A percentile compares a stretch with the other conserved stretches of the same genome.
phyloP scores from a whole-genome alignment of 129 eudicot species.

The Artemisia tridentata region DNA sequence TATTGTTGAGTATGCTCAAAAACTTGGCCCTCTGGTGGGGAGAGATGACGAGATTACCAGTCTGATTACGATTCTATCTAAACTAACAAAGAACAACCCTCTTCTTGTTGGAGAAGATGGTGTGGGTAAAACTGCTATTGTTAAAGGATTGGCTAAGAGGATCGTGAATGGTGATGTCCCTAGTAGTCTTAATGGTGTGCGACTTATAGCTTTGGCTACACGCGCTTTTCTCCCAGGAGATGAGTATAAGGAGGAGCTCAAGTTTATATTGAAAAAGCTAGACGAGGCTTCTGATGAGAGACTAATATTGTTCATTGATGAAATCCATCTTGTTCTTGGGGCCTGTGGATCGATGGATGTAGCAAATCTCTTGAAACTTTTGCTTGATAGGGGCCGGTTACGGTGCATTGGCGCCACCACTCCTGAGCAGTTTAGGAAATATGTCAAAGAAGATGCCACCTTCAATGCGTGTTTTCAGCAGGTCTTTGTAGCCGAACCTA shows the following conservation, averaged over 20 bases:
- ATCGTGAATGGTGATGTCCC: conserved; percentile 87
- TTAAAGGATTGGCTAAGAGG: conserved; percentile 94
- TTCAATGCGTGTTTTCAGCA: conserved; percentile 96
- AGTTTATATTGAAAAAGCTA: conserved; percentile 80
- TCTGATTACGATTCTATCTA: conserved; percentile 69
- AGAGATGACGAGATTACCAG: conserved; percentile 90
- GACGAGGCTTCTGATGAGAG: conserved; percentile 85
- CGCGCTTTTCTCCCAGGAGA: conserved; percentile 92
- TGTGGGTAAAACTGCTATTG: conserved; percentile 94
- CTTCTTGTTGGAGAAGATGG: conserved; percentile 93
- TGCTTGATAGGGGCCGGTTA: conserved; percentile 95
- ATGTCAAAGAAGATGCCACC: conserved; percentile 94
- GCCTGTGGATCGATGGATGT: conserved; percentile 99
- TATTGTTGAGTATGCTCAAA: conserved; percentile 87
- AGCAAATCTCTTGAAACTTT: conserved; percentile 76
- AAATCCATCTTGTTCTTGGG: conserved; percentile 79
- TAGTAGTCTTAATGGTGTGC: conserved; percentile 73
- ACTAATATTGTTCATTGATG: conserved; percentile 83
- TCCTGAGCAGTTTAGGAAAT: conserved; percentile 79
- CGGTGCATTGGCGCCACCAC: conserved; percentile 97
- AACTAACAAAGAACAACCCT: conserved; percentile 90
- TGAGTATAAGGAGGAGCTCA: conserved; percentile 84
- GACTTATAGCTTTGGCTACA: conserved; percentile 83
- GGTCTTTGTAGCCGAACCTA: conserved; percentile 94
- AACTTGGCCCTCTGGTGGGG: conserved; percentile 96